Conservation (phyloP, 2,329 filamentous ascomycete species). For the Chaetomiaceae sp. region DNA sequence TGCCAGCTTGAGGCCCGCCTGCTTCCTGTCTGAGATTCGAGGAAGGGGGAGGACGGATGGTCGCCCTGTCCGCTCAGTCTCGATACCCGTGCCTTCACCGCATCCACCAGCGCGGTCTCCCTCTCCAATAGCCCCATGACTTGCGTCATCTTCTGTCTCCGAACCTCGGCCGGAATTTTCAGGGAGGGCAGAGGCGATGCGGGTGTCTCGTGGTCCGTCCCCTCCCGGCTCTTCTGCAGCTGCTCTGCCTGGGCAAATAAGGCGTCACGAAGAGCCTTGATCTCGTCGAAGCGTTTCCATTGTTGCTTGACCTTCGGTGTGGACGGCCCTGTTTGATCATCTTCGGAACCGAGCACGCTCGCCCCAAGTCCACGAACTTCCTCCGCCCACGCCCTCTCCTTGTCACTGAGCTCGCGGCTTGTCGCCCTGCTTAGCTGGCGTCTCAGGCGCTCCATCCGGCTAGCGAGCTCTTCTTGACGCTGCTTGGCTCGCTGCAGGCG, state of each 20-base stretch:
- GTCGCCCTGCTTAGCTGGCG: slow-evolving; percentile 45
- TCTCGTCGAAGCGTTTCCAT: slow-evolving; percentile 54
- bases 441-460: slow-evolving; percentile 56
- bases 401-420: slow-evolving; percentile 54
- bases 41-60: too few species aligned
- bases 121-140: slow-evolving; percentile 60
- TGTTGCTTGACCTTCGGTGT: slow-evolving; percentile 44
- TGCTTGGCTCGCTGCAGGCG: slow-evolving; percentile 51
- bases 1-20: too few species aligned
- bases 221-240: slow-evolving; percentile 32
- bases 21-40: too few species aligned
- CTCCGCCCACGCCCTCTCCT: slow-evolving; percentile 50
- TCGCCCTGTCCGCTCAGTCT: slow-evolving; percentile 48
- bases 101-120: slow-evolving; percentile 64
- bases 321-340: slow-evolving; percentile 18
- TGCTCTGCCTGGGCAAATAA: slow-evolving; percentile 48
- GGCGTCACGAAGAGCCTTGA: slow-evolving; percentile 49
- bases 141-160: slow-evolving; percentile 58
- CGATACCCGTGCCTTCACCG: slow-evolving; percentile 58
- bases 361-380: slow-evolving; percentile 37
- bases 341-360: slow-evolving; percentile 38
- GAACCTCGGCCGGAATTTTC: slow-evolving; percentile 55
- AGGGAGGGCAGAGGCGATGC: slow-evolving; percentile 38
- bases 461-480: slow-evolving; percentile 52
- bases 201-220: slow-evolving; percentile 21